Percentiles rank a stretch among this genome's conserved stretches.
Evolutionary conservation across 1,139 yeast genomes (phyloP).

Genomic region (Sugiyamaella castrensis): DNA sequence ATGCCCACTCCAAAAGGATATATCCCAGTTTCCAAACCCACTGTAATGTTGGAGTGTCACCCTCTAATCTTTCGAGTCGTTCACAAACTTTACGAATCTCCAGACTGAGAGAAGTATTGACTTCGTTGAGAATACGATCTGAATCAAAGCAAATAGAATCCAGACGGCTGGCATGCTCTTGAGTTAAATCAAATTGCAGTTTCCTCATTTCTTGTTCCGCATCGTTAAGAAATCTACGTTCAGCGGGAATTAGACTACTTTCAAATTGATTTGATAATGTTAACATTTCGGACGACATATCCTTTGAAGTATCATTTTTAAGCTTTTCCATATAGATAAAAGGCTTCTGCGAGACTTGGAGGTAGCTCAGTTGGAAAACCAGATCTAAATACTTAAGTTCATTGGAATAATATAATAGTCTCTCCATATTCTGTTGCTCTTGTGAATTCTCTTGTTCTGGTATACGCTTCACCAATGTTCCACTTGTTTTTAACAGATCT

Average conservation of each 20-base stretch:
- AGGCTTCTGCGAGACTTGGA: conserved; percentile 20
- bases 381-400: conserved; percentile 27
- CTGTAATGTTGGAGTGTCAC: conserved; percentile 25
- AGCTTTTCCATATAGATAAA: conserved; percentile 11
- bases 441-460: neutral
- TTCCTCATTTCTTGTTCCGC: conserved; percentile 29
- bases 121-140: conserved; percentile 77
- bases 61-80: conserved; percentile 53
- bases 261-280: conserved; percentile 24
- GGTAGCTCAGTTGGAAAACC: conserved; percentile 25
- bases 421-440: conserved; percentile 2
- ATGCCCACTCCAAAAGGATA: conserved; percentile 46
- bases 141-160: conserved; percentile 68
- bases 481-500: neutral
- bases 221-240: conserved; percentile 22
- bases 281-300: conserved; percentile 23
- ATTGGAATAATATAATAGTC: conserved; percentile 16
- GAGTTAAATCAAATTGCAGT: conserved; percentile 37
- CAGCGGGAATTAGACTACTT: conserved; percentile 22
- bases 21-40: conserved; percentile 31
- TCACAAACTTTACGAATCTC: conserved; percentile 71
- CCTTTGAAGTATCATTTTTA: conserved; percentile 15
- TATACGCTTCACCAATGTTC: no score
- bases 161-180: conserved; percentile 45
- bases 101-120: conserved; percentile 73